Evolutionary conservation across 2,329 filamentous ascomycete species (phyloP), one percentile per base, ranked within the genome.

Genomic region (Rutstroemia sp.): DNA sequence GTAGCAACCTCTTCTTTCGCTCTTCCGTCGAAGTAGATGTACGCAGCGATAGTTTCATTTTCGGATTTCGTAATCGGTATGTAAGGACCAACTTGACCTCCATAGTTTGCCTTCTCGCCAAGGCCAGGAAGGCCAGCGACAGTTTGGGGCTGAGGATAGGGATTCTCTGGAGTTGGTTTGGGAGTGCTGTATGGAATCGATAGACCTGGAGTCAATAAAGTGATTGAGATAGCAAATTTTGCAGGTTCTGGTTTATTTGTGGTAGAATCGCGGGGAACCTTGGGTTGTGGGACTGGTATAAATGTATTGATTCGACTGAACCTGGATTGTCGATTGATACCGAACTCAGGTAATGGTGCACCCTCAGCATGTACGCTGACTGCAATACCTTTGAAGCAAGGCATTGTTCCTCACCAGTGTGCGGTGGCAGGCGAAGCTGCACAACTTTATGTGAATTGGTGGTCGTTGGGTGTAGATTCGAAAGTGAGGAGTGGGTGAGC

Each of bases 341-440:
- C 92, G 76, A 95, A 87, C 75, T 99, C 94, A 60, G 91, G 80
- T 63, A 99, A 83, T 63, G 94, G 92, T 65, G 90, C 77, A 61
- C 80, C 81, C 70, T 86, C 85, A 57, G 83, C 82, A 76, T 99
- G 94, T 72, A 97, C 95, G 81, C 89, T 95, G 71, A 97, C 92
- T 68, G 94, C 92, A 75, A 99, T 91, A 75, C 94, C 94, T 79
- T 97, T 95, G 78, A 97, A 99, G 83, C 92, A 97, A 77, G 94
- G 94, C 94, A 88, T 88, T 63, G 56, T 60, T 46, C 49, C 56
- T 58, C 51, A 58, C 42, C 30, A 27, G 51, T 51, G 49, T 53
- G 54, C 56, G 56, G 58, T 47, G 49, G 62, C 64, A 64, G 63
- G 56, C 57, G 57, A 60, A 63, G 61, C 61, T 60, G 64, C 61